Base-by-base conservation (phyloP, 1,139 yeast genomes). In the Pichia sp. region DNA sequence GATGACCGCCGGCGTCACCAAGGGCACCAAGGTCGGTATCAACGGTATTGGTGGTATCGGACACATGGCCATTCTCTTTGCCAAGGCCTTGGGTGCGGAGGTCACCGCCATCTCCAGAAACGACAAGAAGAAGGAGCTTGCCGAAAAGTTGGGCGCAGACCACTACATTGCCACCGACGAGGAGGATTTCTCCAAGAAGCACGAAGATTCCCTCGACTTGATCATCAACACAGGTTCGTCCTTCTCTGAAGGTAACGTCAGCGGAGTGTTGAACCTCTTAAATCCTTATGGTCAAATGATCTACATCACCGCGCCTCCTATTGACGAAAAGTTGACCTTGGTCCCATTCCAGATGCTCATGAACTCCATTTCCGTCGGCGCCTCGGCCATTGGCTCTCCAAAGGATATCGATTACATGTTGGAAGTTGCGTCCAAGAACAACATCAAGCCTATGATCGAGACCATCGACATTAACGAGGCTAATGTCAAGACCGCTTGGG, bases 21-120 rank as follows among this genome's bases (percentile, higher is more conserved):
- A 62, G 41, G 75, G 77, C 49, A 69, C 69, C 52, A 73, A 70
- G 51, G 82, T 81, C 50, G 84, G 80, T 57, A 71, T 81, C 58
- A 67, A 75, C 58, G 84, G 85, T 62, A 73, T 81, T 59, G 85
- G 85, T 64, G 85, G 85, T 54, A 71, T 81, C 60, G 85, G 85
- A 38, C 84, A 80, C 64, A 75, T 79, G 77, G 82, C 82, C 31
- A 71, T 80, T 54, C 70, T 77, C 67, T 75, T 80, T 59, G 81
- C 84, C 47, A 76, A 77, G 59, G 84, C 84, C 6, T 63, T 80
- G 60, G 85, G 84, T 45, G 82, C 83, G 16, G 76, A 79, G 59
- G 84, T 80, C 23, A 72, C 75, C 50, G 84, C 81, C 5, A 74
- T 81, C 62, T 80, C 85, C 23, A 74, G 85, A 71, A 67, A 75